Evolutionary conservation across 495 filamentous ascomycete species (phyloP), one percentile per base, ranked within the genome.

Genomic region (Neurospora tetrasperma): DNA sequence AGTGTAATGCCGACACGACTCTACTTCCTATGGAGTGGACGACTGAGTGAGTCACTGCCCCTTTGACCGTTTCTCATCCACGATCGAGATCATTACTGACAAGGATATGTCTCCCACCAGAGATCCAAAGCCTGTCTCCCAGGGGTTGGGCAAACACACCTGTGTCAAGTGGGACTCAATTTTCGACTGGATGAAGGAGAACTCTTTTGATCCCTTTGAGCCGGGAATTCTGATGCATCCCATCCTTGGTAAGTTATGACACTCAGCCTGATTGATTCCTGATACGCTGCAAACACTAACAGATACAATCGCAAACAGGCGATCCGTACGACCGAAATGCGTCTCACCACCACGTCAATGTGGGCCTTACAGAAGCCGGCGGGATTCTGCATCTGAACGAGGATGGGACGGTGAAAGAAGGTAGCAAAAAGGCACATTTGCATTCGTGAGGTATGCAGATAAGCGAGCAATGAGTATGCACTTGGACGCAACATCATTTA

Each of bases 1-100:
- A 73, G 72, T 73, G 72, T 38, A 73, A 73, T 20, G 72, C 72
- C 0, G 72, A 73, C 23, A 73, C 69, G 4, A 71, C 71, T n/a
- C 48, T 72, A 20, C 23, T 72, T 35, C 71, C 71, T 12, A 72
- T 72, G 71, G 54, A 69, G 39, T 72, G 71, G 71, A 35, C 54
- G 10, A 68, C 42, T 10, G 39, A 40, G 71, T 72, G 14, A 69
- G 71, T 46, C 9, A 41, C 40, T 38, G 35, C 5, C 9, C 40
- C 10, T 41, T 38, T 38, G 5, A 38, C 35, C 35, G 35, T 38
- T 38, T 38, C 35, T 38, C 35, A 38, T 38, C 35, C 35, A 6
- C 35, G 5, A 38, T 38, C 35, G 35, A 38, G 4, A 38, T 38
- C 35, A 38, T 38, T 38, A 38, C 35, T 62, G 54, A 62, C 27